Evolutionary conservation across 495 filamentous ascomycete genomes (phyloP).

Genomic region (Trichodelitschia bisporula): DNA sequence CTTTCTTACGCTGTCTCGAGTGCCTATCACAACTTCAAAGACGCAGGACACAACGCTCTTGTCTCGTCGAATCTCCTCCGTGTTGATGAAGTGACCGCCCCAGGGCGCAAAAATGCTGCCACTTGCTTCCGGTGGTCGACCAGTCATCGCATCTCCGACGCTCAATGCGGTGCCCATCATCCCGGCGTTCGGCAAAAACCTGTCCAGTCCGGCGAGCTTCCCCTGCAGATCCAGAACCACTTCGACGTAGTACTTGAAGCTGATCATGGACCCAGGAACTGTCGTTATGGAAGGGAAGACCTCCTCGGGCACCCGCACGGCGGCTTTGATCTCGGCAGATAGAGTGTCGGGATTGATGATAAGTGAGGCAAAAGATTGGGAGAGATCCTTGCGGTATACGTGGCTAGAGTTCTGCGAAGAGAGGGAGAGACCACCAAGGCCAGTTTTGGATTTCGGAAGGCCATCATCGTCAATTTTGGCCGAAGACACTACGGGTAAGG

Average conservation of each 20-base stretch:
- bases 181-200: conserved; percentile 32
- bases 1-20: conserved; percentile 36
- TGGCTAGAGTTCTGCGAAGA: conserved; percentile 61
- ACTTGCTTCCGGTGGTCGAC: too few species aligned
- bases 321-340: conserved; percentile 49
- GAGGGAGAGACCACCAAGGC: conserved; percentile 58
- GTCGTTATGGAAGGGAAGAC: conserved; percentile 76
- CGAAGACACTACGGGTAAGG: conserved; percentile 32
- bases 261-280: conserved; percentile 77
- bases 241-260: conserved; percentile 81
- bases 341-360: conserved; percentile 65
- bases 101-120: conserved; percentile 25
- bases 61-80: conserved; percentile 58
- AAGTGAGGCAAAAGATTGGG: conserved; percentile 64
- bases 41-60: conserved; percentile 65
- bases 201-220: conserved; percentile 45
- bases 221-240: conserved; percentile 80
- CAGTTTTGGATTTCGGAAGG: conserved; percentile 48
- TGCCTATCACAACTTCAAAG: conserved; percentile 77
- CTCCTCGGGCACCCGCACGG: conserved; percentile 68
- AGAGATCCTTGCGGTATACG: conserved; percentile 78
- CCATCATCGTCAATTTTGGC: conserved; percentile 48
- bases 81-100: conserved; percentile 67
- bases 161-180: conserved; percentile 19
- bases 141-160: conserved; percentile 8